Percentiles rank a stretch among this genome's conserved stretches.
These are phyloP conservation scores for Syzygium aqueum DNA, from an alignment of 345 rosid species.

Conservation along the genomic window DNA sequence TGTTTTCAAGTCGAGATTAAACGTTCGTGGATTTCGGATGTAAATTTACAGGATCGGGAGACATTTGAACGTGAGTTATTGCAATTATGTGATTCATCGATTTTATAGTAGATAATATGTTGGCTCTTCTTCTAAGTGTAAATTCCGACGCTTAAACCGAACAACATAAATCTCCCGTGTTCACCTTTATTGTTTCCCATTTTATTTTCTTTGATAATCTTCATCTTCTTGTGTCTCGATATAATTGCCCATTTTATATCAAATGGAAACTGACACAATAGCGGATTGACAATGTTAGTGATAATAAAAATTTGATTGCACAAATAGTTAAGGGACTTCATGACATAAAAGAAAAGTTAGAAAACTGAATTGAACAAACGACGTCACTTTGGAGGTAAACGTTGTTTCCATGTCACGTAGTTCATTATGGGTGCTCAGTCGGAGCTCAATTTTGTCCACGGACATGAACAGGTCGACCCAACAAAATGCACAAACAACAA, in stretches of 20 bases:
- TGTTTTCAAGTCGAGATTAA: too few species aligned
- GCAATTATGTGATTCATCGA: too few species aligned
- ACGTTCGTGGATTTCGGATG: too few species aligned
- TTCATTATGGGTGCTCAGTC: not conserved
- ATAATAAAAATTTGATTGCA: not conserved
- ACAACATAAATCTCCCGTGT: not conserved
- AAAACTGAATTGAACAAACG: not conserved
- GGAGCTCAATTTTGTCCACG: not conserved
- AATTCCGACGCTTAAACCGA: not conserved
- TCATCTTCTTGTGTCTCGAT: not conserved
- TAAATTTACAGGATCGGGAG: too few species aligned
- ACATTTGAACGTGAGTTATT: too few species aligned
- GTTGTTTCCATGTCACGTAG: not conserved
- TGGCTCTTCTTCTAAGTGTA: accelerated
- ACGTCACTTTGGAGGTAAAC: not conserved
- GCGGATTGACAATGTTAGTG: not conserved
- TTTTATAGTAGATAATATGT: too few species aligned
- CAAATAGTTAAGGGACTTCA: not conserved
- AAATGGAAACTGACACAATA: not conserved
- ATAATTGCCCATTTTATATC: not conserved
- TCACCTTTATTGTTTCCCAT: not conserved
- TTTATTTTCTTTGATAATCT: not conserved
- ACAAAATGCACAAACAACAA: not conserved
- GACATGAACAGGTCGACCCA: not conserved
- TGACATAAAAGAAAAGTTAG: not conserved